Evolutionary conservation across 2,329 filamentous ascomycete genomes (phyloP).

Genomic region (Microdochium nivale): DNA sequence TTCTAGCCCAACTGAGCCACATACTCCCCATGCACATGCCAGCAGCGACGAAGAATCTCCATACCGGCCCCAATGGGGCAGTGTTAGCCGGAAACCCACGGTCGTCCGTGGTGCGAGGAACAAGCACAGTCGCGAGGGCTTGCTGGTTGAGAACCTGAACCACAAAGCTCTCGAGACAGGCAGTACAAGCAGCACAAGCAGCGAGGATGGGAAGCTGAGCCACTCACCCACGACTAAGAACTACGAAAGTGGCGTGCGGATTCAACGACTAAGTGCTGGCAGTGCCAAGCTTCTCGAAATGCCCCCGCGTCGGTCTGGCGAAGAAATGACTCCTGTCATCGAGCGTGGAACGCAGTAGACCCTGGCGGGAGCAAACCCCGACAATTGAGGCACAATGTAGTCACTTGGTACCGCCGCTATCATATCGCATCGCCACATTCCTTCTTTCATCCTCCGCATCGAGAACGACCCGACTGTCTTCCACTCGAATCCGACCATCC

Average conservation of each 20-base stretch:
- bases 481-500: too few relatives aligned
- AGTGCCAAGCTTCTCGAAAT: slow-evolving; percentile 69
- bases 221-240: slow-evolving; percentile 66
- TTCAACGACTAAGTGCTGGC: slow-evolving; percentile 65
- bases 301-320: slow-evolving; percentile 43
- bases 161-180: slow-evolving; percentile 22
- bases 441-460: too few relatives aligned
- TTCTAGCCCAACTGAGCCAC: slow-evolving; percentile 25
- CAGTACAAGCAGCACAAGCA: slow-evolving; percentile 20
- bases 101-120: slow-evolving; percentile 37
- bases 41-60: slow-evolving; percentile 43
- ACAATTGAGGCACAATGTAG: too few relatives aligned
- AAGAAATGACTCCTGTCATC: slow-evolving; percentile 31
- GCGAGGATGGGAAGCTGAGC: slow-evolving; percentile 27
- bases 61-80: slow-evolving; percentile 42
- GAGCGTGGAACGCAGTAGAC: slow-evolving; percentile 17
- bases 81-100: slow-evolving; percentile 38
- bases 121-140: slow-evolving; percentile 44
- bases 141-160: slow-evolving; percentile 32
- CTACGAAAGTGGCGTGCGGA: slow-evolving; percentile 51
- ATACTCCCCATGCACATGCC: slow-evolving; percentile 40
- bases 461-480: too few relatives aligned
- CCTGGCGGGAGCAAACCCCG: too few relatives aligned
- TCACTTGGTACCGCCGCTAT: not conserved
- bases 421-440: not conserved